These are phyloP conservation scores for Saturnispora ahearnii DNA, from an alignment of 805 yeast genomes.

Conservation along the genomic window DNA sequence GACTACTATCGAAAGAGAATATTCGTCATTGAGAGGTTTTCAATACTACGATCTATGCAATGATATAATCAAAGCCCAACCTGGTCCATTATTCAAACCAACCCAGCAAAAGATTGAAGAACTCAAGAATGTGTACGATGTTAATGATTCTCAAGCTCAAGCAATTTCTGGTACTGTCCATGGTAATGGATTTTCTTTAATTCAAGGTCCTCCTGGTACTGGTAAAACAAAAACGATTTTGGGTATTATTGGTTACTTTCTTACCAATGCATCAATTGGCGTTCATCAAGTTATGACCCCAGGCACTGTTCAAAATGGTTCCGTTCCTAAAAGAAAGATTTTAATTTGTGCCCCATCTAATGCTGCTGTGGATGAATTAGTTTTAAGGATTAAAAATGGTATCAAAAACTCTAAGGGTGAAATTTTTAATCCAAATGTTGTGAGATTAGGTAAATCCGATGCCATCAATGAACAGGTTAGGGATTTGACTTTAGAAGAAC, in stretches of 20 bases:
- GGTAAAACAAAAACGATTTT: slow-evolving; percentile 97
- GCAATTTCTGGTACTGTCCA: slow-evolving; percentile 72
- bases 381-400: slow-evolving; percentile 70
- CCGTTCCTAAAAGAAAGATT: slow-evolving; percentile 40
- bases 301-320: slow-evolving; percentile 8
- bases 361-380: slow-evolving; percentile 97
- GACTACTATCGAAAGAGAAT: slow-evolving; percentile 92
- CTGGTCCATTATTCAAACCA: slow-evolving; percentile 35
- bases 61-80: slow-evolving; percentile 57
- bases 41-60: slow-evolving; percentile 71
- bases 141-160: slow-evolving; percentile 83
- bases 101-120: slow-evolving; percentile 31
- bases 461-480: slow-evolving; percentile 75
- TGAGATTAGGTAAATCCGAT: slow-evolving; percentile 85
- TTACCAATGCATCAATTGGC: slow-evolving; percentile 29
- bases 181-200: slow-evolving; percentile 71
- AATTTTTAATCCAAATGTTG: slow-evolving; percentile 52
- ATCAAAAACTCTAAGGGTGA: slow-evolving; percentile 49
- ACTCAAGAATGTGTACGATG: slow-evolving; percentile 43
- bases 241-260: slow-evolving; percentile 76
- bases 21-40: slow-evolving; percentile 70
- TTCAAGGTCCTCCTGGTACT: slow-evolving; percentile 99
- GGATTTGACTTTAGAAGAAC: slow-evolving; percentile 77
- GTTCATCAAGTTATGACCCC: slow-evolving; percentile 11
- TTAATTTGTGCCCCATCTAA: slow-evolving; percentile 96